A percentile compares a stretch with the other conserved stretches of the same genome.
Evolutionary conservation across 2,329 filamentous ascomycete species (phyloP).

Genomic region (Chalaropsis ovoidea): DNA sequence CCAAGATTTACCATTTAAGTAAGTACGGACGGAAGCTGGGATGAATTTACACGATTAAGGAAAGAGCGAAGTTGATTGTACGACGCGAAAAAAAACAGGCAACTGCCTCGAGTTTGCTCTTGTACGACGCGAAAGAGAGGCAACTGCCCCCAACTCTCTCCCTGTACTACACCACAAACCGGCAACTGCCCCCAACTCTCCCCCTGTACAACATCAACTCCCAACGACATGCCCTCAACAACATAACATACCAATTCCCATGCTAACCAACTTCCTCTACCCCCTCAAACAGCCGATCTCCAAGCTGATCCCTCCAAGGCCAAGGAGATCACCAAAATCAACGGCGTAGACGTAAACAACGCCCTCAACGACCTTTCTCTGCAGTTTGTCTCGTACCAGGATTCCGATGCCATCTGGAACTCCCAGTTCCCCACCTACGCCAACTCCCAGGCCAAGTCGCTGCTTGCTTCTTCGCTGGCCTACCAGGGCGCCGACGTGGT

Average conservation of each 20-base stretch:
- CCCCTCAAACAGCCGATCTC: slow-evolving; percentile 20
- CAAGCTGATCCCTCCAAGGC: slow-evolving; percentile 23
- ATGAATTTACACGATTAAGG: neutral
- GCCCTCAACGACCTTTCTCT: slow-evolving; percentile 28
- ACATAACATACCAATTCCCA: neutral
- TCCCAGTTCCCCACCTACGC: slow-evolving; percentile 32
- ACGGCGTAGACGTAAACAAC: slow-evolving; percentile 28
- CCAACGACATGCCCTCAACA: neutral
- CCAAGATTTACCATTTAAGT: slow-evolving; percentile 47
- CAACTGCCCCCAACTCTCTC: neutral
- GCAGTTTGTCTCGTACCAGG: slow-evolving; percentile 27
- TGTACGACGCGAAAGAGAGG: neutral
- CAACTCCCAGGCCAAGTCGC: slow-evolving; percentile 27
- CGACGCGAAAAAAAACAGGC: neutral
- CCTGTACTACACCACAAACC: neutral
- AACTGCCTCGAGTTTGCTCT: neutral
- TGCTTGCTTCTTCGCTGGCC: slow-evolving; percentile 30
- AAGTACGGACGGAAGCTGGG: slow-evolving; percentile 26
- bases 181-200: neutral
- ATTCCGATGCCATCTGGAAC: slow-evolving; percentile 33
- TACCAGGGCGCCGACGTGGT: slow-evolving; percentile 33
- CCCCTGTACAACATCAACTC: neutral
- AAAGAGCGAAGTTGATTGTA: neutral
- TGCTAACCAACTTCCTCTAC: neutral
- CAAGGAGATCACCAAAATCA: slow-evolving; percentile 29